Base-by-base conservation (phyloP, 305 asterid species). In the Fraxinus latifolia region DNA sequence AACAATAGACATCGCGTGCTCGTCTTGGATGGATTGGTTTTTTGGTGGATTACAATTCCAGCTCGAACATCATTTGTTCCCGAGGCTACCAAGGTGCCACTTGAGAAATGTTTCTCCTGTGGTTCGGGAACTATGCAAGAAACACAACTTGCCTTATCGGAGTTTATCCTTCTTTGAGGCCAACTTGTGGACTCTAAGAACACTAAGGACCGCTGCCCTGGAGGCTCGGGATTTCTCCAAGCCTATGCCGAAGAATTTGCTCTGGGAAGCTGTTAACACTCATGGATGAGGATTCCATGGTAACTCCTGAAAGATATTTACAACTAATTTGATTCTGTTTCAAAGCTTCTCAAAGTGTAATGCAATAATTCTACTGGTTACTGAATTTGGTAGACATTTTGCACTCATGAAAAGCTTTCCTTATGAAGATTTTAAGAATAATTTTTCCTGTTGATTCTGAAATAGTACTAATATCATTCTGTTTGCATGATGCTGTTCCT, bases 11-110 rank as follows among this genome's bases (percentile, higher is more conserved):
- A 93, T 93, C 53, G 15, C 92, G 0, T 93, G 97, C 60, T 83
- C 91, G 1, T 68, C 93, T 12, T 80, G 84, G 84, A 93, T 93
- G 97, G 97, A 93, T 82, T 93, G 97, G 97, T 93, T 93, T 84
- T 90, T 84, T 29, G 97, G 97, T 1, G 97, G 97, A 23, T 74
- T 93, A 36, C 97, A 93, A 21, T 93, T 92, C 67, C 97, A 93
- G 88, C 85, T 90, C 0, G 97, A 91, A 31, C 96, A 93, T 36
- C 97, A 93, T 77, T 82, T 93, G 85, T 93, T 93, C 44, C 97
- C 97, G 3, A 90, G 96, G 86, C 62, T 93, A 88, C 97, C 97
- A 3, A 87, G 96, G 83, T 89, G 93, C 80, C 92, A 91, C 9
- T 74, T 93, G 78, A 89, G 97, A 89, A 90, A 60, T 19, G 81